Evolutionary conservation across 495 filamentous ascomycete genomes (phyloP).

Genomic region (Aspergillus haitiensis): DNA sequence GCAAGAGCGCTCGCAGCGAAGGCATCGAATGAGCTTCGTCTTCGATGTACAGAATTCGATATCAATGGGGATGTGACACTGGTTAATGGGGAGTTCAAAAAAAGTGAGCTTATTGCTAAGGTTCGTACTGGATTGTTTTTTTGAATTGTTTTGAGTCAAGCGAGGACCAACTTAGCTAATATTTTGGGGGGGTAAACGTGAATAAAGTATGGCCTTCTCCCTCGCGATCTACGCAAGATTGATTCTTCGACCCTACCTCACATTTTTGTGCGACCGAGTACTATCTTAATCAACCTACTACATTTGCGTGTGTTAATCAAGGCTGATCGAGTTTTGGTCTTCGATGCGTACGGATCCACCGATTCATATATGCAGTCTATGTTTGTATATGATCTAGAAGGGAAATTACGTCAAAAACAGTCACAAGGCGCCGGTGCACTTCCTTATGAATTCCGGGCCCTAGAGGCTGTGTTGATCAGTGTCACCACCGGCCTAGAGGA

Average conservation of each 20-base stretch:
- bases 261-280: slow-evolving; percentile 89
- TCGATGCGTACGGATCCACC: slow-evolving; percentile 92
- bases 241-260: slow-evolving; percentile 97
- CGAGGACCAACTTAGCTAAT: too few species aligned
- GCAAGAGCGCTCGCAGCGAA: slow-evolving; percentile 66
- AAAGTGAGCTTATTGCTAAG: slow-evolving; percentile 93
- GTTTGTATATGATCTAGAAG: slow-evolving; percentile 89
- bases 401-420: slow-evolving; percentile 59
- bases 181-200: slow-evolving; percentile 3
- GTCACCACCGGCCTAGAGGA: slow-evolving; percentile 84
- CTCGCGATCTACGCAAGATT: slow-evolving; percentile 95
- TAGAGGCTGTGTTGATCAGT: slow-evolving; percentile 57
- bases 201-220: slow-evolving; percentile 83
- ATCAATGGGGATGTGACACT: slow-evolving; percentile 91
- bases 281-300: slow-evolving; percentile 91
- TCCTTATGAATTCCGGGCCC: slow-evolving; percentile 63
- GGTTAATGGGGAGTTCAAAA: slow-evolving; percentile 94
- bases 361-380: slow-evolving; percentile 93
- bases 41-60: slow-evolving; percentile 94
- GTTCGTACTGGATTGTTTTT: slow-evolving; percentile 48
- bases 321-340: slow-evolving; percentile 86
- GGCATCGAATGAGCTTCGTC: slow-evolving; percentile 72
- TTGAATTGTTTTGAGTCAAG: neutral
- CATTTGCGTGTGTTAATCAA: slow-evolving; percentile 95
- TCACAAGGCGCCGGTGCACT: slow-evolving; percentile 50